These are phyloP conservation scores for Nepenthes mirabilis DNA, from an alignment of 148 eudicot species.

Conservation along the genomic window DNA sequence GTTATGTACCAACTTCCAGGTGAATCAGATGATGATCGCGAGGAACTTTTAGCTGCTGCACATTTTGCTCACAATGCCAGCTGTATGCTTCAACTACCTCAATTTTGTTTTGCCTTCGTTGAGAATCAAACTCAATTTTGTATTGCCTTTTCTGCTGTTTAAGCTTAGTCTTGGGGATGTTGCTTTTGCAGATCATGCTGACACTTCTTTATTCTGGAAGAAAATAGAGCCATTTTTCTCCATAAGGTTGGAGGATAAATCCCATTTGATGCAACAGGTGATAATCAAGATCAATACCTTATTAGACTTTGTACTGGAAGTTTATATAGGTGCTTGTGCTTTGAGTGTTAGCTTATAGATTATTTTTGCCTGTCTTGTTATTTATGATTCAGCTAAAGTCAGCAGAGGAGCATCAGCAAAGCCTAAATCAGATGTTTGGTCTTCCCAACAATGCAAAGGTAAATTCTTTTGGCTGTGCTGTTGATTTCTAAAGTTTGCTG, in stretches of 20 bases:
- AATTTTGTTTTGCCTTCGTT: constrained; percentile 4
- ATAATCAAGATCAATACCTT: constrained; percentile 1
- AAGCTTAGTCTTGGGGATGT: not conserved
- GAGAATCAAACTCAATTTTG: not conserved
- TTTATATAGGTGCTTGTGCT: constrained; percentile 1
- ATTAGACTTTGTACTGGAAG: not conserved
- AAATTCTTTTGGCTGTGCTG: not conserved
- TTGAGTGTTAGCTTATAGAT: not conserved
- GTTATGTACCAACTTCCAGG: constrained; percentile 23
- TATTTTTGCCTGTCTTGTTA: constrained; percentile 4
- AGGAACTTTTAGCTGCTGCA: constrained; percentile 69
- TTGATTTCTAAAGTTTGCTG: not conserved
- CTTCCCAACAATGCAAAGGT: constrained; percentile 6
- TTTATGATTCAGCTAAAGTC: constrained; percentile 34
- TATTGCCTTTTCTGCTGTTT: constrained; percentile 7
- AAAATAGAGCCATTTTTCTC: constrained; percentile 55
- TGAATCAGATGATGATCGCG: constrained; percentile 85
- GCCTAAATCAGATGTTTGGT: constrained; percentile 19
- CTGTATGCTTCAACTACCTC: constrained; percentile 28
- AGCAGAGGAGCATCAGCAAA: constrained; percentile 33
- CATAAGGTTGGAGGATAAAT: constrained; percentile 33
- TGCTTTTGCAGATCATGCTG: constrained; percentile 43
- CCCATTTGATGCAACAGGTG: constrained; percentile 65
- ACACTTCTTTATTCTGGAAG: constrained; percentile 68
- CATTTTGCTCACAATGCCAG: constrained; percentile 55